Evolutionary conservation across 495 filamentous ascomycete species (phyloP).

Genomic region (Tuber umbilicatum): DNA sequence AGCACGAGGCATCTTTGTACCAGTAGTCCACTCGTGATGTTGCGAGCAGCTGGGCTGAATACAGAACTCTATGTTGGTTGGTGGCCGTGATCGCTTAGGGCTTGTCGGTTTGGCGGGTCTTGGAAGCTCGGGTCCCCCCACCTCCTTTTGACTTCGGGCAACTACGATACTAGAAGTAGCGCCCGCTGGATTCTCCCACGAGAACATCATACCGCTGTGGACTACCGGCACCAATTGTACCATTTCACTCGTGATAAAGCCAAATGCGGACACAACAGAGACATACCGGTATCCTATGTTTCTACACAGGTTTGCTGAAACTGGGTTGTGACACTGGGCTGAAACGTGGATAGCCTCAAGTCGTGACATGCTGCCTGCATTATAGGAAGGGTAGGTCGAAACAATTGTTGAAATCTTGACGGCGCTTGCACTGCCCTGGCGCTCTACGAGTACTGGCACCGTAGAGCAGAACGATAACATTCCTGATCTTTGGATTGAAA

Average conservation of each 20-base stretch:
- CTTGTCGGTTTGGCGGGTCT: background rate
- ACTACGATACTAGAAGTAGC: background rate
- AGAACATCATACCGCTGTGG: background rate
- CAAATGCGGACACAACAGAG: background rate
- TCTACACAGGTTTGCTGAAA: conserved; percentile 28
- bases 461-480: background rate
- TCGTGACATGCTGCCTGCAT: background rate
- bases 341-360: conserved; percentile 24
- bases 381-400: background rate
- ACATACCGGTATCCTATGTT: conserved; percentile 12
- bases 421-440: background rate
- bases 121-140: background rate
- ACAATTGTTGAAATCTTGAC: conserved; percentile 1
- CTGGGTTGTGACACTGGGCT: conserved; percentile 25
- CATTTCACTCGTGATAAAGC: background rate
- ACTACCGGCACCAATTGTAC: background rate
- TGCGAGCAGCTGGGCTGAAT: background rate
- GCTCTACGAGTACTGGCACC: background rate
- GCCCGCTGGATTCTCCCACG: background rate
- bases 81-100: background rate
- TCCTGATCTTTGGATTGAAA: background rate
- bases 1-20: background rate
- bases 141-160: background rate
- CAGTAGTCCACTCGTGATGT: background rate
- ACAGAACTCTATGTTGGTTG: background rate